Percentiles rank a stretch among this genome's conserved stretches.
These are phyloP conservation scores for Singerocomus inundabilis DNA, from an alignment of 1,284 basidiomycete genomes.

Conservation along the genomic window DNA sequence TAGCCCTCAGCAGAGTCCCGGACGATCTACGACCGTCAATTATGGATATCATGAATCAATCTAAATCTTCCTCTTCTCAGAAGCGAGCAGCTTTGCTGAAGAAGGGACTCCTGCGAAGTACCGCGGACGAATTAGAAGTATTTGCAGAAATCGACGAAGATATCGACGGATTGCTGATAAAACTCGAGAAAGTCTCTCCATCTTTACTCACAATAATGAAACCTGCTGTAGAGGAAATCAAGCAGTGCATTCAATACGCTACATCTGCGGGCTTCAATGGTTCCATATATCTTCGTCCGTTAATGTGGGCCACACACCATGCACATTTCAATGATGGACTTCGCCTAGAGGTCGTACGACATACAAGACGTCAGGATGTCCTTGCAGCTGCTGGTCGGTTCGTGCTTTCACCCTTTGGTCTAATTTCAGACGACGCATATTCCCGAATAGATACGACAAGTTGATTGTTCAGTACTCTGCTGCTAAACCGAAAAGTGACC, in stretches of 20 bases:
- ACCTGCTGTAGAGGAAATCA: slow-evolving; percentile 59
- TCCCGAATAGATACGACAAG: slow-evolving; percentile 63
- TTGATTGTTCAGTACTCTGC: slow-evolving; percentile 64
- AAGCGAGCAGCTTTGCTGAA: slow-evolving; percentile 66
- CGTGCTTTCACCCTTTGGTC: slow-evolving; percentile 20
- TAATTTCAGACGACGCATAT: neutral
- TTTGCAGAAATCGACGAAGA: slow-evolving; percentile 64
- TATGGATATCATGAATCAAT: slow-evolving; percentile 59
- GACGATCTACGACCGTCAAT: slow-evolving; percentile 50
- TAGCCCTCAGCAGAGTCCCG: slow-evolving; percentile 60
- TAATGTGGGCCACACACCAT: slow-evolving; percentile 66
- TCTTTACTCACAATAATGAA: slow-evolving; percentile 46
- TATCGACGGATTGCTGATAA: slow-evolving; percentile 52
- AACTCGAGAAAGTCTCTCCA: slow-evolving; percentile 62
- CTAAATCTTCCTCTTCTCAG: slow-evolving; percentile 63
- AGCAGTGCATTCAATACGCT: slow-evolving; percentile 62
- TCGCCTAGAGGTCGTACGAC: slow-evolving; percentile 71
- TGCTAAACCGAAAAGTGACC: slow-evolving; percentile 51
- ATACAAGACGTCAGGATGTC: slow-evolving; percentile 67
- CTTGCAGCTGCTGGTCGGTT: slow-evolving; percentile 80
- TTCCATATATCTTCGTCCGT: slow-evolving; percentile 65
- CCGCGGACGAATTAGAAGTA: slow-evolving; percentile 68
- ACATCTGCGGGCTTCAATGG: slow-evolving; percentile 60
- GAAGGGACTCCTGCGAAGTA: slow-evolving; percentile 60
- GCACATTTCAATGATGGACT: slow-evolving; percentile 72